A percentile compares a stretch with the other conserved stretches of the same genome.
Conservation (phyloP, 805 yeast genomes). For the Yamadazyma kitorensis region DNA sequence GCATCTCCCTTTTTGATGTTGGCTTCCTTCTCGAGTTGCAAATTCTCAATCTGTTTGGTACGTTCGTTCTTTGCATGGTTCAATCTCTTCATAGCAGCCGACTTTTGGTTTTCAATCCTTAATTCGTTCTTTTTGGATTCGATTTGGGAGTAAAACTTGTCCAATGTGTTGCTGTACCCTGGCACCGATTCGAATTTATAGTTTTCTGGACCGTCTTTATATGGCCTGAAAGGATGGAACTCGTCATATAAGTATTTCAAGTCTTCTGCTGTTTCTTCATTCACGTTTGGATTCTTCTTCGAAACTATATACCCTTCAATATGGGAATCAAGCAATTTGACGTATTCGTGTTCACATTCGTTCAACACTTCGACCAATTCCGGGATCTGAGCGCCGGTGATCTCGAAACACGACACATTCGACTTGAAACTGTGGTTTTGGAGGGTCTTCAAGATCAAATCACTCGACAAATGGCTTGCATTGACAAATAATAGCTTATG, state of each 20-base stretch:
- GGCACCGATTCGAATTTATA: conserved; percentile 34
- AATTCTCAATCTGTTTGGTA: conserved; percentile 61
- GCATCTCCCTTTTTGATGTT: conserved; percentile 71
- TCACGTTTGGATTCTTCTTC: conserved; percentile 47
- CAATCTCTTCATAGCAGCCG: conserved; percentile 70
- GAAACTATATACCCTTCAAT: conserved; percentile 63
- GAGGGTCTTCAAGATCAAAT: conserved; percentile 63
- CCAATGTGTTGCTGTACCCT: conserved; percentile 75
- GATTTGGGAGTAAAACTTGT: conserved; percentile 77
- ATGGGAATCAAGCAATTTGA: conserved; percentile 28
- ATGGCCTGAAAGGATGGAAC: conserved; percentile 67
- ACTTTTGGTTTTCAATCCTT: conserved; percentile 71
- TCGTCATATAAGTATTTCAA: conserved; percentile 57
- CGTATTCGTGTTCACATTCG: conserved; percentile 45
- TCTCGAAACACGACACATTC: conserved; percentile 31
- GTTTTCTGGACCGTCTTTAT: conserved; percentile 27
- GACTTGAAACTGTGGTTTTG: conserved; percentile 46
- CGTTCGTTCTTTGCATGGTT: conserved; percentile 76
- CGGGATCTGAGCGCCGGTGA: conserved; percentile 24
- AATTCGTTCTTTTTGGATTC: conserved; percentile 78
- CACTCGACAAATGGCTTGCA: conserved; percentile 75
- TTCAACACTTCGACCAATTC: conserved; percentile 41
- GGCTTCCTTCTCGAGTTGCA: conserved; percentile 58
- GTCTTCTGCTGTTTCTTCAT: conserved; percentile 26
- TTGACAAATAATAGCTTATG: conserved; percentile 68